Conservation (phyloP, 257 asterid species). For the Solanum microdontum region DNA sequence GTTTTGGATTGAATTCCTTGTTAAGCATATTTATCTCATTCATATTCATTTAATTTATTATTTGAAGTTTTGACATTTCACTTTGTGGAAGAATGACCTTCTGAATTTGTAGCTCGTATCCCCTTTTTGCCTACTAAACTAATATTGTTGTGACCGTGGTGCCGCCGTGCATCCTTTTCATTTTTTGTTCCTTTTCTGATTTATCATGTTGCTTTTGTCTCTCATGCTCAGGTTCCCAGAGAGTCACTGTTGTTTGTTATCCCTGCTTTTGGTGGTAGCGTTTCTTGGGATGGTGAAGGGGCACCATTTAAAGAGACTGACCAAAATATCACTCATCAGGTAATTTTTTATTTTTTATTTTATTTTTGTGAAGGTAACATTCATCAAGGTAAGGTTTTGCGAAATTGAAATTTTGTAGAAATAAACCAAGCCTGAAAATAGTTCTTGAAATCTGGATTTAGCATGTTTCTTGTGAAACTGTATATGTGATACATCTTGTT, state of each 20-base stretch:
- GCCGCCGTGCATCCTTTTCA: neutral
- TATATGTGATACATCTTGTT: neutral
- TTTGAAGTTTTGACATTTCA: neutral
- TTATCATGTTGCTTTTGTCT: neutral
- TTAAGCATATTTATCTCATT: neutral
- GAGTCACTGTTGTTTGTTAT: slow-evolving; percentile 78
- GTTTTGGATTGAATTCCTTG: neutral
- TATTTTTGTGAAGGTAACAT: neutral
- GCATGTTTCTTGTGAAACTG: neutral
- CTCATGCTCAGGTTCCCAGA: slow-evolving; percentile 68
- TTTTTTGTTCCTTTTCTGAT: neutral
- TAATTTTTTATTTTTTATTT: too few relatives aligned
- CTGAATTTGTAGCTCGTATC: neutral
- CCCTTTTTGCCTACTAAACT: neutral
- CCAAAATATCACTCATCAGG: slow-evolving; percentile 78
- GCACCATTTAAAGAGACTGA: slow-evolving; percentile 85
- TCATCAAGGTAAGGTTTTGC: slow-evolving; percentile 58
- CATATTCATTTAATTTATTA: neutral
- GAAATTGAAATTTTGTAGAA: neutral
- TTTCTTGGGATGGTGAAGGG: slow-evolving; percentile 98
- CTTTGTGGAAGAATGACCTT: neutral
- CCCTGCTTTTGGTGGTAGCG: slow-evolving; percentile 92
- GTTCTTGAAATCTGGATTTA: neutral
- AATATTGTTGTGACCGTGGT: neutral
- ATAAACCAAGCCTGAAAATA: neutral